phyloP scores from a whole-genome alignment of 352 stramenopile genomes.

The Phytophthora colocasiae region DNA sequence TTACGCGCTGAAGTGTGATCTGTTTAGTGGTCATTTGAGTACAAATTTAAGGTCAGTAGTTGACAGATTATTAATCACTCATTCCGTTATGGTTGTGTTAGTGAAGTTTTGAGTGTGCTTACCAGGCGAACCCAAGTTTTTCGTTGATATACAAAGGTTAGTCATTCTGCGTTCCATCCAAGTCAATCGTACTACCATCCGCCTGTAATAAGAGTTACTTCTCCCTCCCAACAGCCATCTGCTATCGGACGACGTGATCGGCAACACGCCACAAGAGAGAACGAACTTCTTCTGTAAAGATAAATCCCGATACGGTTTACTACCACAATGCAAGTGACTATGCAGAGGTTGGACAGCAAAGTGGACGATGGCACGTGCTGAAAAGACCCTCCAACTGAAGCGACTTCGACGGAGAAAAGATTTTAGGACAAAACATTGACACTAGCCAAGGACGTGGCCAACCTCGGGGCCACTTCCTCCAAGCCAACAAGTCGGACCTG shows the following conservation, averaged over 20 bases:
- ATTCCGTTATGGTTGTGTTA: too few species aligned
- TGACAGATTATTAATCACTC: too few species aligned
- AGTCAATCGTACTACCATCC: neutral
- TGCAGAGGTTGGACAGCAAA: neutral
- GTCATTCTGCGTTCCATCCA: neutral
- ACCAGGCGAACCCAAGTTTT: too few species aligned
- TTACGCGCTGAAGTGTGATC: slow-evolving; percentile 7
- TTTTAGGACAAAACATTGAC: neutral
- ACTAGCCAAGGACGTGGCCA: neutral
- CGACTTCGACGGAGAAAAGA: neutral
- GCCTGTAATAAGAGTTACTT: neutral
- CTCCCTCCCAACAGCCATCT: neutral
- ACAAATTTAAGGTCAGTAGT: too few species aligned
- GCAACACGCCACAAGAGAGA: neutral
- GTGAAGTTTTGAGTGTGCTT: too few species aligned
- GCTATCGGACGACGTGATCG: neutral
- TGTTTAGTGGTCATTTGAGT: too few species aligned
- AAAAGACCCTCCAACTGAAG: neutral
- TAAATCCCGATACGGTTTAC: neutral
- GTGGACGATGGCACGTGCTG: neutral
- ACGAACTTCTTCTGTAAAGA: neutral
- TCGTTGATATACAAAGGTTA: too few species aligned
- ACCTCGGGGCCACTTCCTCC: too few species aligned
- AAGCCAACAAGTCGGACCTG: too few species aligned
- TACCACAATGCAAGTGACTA: neutral